Conservation (phyloP, 2,329 filamentous ascomycete species). For the Amauroascus niger region DNA sequence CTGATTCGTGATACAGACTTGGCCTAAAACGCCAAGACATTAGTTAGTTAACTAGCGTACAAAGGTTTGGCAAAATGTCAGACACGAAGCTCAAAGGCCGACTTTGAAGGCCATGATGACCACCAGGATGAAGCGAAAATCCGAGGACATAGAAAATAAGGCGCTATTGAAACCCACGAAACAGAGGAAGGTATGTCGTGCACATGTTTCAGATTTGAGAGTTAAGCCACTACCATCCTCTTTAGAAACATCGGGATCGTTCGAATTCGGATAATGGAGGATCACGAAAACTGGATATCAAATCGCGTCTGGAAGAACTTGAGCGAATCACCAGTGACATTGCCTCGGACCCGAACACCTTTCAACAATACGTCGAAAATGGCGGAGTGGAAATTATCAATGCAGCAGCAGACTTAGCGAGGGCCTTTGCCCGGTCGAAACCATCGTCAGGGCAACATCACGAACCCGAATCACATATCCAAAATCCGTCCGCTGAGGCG, state of each 20-base stretch:
- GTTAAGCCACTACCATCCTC: neutral
- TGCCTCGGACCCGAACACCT: slow-evolving; percentile 15
- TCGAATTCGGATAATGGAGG: neutral
- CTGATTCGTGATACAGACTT: too few species aligned
- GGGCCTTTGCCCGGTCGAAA: slow-evolving; percentile 16
- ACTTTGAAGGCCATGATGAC: too few species aligned
- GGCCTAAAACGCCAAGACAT: too few species aligned
- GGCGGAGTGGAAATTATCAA: slow-evolving; percentile 17
- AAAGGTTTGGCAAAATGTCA: too few species aligned
- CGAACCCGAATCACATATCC: neutral
- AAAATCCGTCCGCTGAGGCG: slow-evolving; percentile 28
- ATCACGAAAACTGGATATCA: slow-evolving; percentile 4
- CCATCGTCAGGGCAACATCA: neutral
- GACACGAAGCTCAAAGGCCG: too few species aligned
- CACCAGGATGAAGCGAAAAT: slow-evolving; percentile 11
- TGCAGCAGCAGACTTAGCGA: slow-evolving; percentile 19
- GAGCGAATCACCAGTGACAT: slow-evolving; percentile 21
- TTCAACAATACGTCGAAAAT: slow-evolving; percentile 12
- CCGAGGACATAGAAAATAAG: slow-evolving; percentile 4
- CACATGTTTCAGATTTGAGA: neutral
- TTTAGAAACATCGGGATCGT: slow-evolving; percentile 6
- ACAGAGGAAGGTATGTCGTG: slow-evolving; percentile 10
- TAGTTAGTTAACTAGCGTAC: too few species aligned
- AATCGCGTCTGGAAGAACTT: slow-evolving; percentile 18
- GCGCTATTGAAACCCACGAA: neutral